Percentiles rank a stretch among this genome's conserved stretches.
phyloP scores from a whole-genome alignment of 345 rosid species.

The Rhodamnia argentea region DNA sequence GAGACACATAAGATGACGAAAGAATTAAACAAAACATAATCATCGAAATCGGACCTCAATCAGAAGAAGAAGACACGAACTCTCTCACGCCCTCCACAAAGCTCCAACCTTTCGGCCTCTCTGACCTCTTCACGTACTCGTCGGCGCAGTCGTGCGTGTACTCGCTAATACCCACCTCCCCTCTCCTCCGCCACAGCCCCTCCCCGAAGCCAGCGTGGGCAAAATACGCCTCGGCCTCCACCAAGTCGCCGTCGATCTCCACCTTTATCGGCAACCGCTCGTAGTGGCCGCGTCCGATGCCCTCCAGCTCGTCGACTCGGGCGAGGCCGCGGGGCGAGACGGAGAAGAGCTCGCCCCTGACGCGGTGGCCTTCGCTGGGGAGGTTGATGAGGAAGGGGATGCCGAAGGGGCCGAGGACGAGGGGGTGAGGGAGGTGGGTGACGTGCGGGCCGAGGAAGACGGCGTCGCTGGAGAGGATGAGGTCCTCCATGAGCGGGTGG shows the following conservation, averaged over 20 bases:
- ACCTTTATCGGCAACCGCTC: constrained; percentile 48
- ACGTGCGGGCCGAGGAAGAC: constrained; percentile 25
- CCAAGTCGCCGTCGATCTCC: constrained; percentile 1
- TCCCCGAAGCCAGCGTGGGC: constrained; percentile 50
- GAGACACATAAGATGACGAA: neutral
- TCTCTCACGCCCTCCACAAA: constrained; percentile 25
- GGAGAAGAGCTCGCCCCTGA: constrained; percentile 62
- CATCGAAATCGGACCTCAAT: neutral
- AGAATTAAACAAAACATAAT: neutral
- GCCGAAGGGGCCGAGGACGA: constrained; percentile 60
- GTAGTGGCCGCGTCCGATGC: constrained; percentile 46
- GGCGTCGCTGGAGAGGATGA: constrained; percentile 28
- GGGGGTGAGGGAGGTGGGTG: constrained; percentile 42
- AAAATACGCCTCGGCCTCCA: constrained; percentile 54
- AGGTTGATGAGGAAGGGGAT: constrained; percentile 62
- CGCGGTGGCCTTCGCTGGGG: constrained; percentile 34
- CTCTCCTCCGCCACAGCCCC: constrained; percentile 47
- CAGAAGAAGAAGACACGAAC: constrained; percentile 15
- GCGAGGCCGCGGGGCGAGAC: constrained; percentile 41
- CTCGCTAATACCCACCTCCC: constrained; percentile 35
- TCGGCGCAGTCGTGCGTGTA: constrained; percentile 17
- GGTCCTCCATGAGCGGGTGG: constrained; percentile 7
- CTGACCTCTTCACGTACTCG: constrained; percentile 24
- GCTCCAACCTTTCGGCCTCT: constrained; percentile 18
- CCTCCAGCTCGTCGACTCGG: constrained; percentile 57